Conservation (phyloP, 192 early-diverging fungal species). For the Obelidium mucronatum region DNA sequence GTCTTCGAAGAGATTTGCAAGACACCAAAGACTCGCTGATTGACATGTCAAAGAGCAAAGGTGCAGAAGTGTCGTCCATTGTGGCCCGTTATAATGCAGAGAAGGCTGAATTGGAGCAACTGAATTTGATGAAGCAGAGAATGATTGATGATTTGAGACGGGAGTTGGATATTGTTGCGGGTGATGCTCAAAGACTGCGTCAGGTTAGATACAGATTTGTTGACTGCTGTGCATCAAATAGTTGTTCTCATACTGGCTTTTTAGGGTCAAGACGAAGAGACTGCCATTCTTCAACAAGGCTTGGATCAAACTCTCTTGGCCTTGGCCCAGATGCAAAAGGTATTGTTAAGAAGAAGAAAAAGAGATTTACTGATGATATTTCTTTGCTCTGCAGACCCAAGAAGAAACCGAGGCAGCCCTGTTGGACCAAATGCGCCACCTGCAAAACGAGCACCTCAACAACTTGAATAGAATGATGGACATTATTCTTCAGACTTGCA, state of each 20-base stretch:
- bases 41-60: constrained; percentile 81
- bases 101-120: constrained; percentile 78
- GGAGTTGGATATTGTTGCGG: not conserved
- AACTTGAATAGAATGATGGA: constrained; percentile 60
- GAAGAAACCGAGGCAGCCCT: constrained; percentile 42
- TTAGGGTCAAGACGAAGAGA: constrained; percentile 57
- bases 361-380: not conserved
- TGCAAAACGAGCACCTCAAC: constrained; percentile 59
- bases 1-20: constrained; percentile 80
- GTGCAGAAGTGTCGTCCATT: constrained; percentile 83
- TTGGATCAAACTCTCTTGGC: constrained; percentile 64
- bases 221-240: too few relatives aligned
- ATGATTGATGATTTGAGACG: constrained; percentile 31
- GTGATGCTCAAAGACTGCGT: constrained; percentile 28
- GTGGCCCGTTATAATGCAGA: constrained; percentile 83
- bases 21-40: constrained; percentile 78
- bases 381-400: constrained; percentile 29
- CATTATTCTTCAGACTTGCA: constrained; percentile 85
- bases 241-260: constrained; percentile 14
- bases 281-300: constrained; percentile 53
- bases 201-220: constrained; percentile 22
- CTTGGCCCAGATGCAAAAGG: constrained; percentile 60
- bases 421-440: constrained; percentile 62
- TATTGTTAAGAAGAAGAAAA: not conserved
- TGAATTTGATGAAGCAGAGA: constrained; percentile 30